Base-by-base conservation (phyloP, 2,329 filamentous ascomycete species). In the Fusarium succisae region DNA sequence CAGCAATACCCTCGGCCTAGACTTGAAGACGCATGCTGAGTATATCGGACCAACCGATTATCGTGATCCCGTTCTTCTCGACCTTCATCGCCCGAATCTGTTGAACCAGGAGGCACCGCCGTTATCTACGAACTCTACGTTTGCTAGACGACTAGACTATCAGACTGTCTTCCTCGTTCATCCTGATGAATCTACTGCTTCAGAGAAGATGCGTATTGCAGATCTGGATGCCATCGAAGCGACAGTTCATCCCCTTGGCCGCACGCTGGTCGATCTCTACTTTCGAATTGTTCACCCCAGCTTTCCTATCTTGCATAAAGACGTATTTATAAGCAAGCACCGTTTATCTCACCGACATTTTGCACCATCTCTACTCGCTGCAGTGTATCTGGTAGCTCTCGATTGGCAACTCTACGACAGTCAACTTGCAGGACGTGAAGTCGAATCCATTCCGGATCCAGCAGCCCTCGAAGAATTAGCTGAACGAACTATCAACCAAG, bases 241-340 rank as follows among this genome's bases (percentile, higher is more conserved):
- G 35, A 84, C 90, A 44, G 89, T 94, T 9, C 87, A 87, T 30
- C 89, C 91, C 8, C 87, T 93, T 73, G 91, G 91, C 24, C 86
- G 87, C 55, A 87, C 87, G 14, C 82, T 94, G 51, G 86, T 94
- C 72, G 89, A 91, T 73, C 85, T 93, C 26, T 93, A 93, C 82
- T 93, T 93, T 78, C 84, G 88, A 32, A 87, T 90, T 44, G 85
- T 91, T 14, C 89, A 91, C 72, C 89, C 89, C 1, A 86, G 84
- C 64, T 90, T 88, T 73, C 89, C 89, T 3, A 86, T 91, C 53
- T 78, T 91, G 8, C 88, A 91, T 76, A 91, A 91, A 77, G 87
- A 86, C 38, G 88, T 91, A 18, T 91, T 90, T 68, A 82, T 91
- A 43, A 89, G 90, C 76, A 91, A 91, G 77, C 90, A 91, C 74